phyloP scores from a whole-genome alignment of 2,329 filamentous ascomycete species.

The Juglanconis juglandina region DNA sequence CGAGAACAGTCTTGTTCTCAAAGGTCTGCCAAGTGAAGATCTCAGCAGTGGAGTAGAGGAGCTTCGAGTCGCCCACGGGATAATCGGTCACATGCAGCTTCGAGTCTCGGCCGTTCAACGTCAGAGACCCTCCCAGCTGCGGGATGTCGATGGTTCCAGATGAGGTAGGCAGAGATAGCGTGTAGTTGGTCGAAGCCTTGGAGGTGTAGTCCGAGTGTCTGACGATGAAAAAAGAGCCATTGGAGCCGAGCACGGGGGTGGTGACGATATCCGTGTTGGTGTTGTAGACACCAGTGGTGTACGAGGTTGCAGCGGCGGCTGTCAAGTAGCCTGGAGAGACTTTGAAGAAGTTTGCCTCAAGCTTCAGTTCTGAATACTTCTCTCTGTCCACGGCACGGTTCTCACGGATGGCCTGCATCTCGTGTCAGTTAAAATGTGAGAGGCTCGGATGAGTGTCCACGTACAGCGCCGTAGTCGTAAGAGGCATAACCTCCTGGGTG shows the following conservation, averaged over 20 bases:
- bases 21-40: conserved; percentile 69
- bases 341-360: conserved; percentile 71
- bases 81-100: conserved; percentile 68
- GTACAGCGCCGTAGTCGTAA: conserved; percentile 48
- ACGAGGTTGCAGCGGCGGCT: conserved; percentile 48
- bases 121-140: conserved; percentile 53
- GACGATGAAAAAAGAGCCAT: conserved; percentile 60
- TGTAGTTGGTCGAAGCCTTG: conserved; percentile 56
- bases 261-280: conserved; percentile 56
- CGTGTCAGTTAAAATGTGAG: neutral
- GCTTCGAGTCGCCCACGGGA: conserved; percentile 50
- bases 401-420: conserved; percentile 8
- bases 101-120: conserved; percentile 61
- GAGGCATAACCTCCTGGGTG: conserved; percentile 63
- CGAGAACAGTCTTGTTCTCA: conserved; percentile 53
- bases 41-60: conserved; percentile 68
- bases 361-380: conserved; percentile 77
- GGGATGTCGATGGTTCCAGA: conserved; percentile 55
- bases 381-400: conserved; percentile 65
- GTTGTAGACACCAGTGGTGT: conserved; percentile 48
- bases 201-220: conserved; percentile 64
- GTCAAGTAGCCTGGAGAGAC: conserved; percentile 68
- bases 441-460: neutral
- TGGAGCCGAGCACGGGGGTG: conserved; percentile 57
- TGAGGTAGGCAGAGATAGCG: conserved; percentile 58